A percentile compares a stretch with the other conserved stretches of the same genome.
Evolutionary conservation across 139 green algal genomes (phyloP).

Genomic region (Chlorella sp.): DNA sequence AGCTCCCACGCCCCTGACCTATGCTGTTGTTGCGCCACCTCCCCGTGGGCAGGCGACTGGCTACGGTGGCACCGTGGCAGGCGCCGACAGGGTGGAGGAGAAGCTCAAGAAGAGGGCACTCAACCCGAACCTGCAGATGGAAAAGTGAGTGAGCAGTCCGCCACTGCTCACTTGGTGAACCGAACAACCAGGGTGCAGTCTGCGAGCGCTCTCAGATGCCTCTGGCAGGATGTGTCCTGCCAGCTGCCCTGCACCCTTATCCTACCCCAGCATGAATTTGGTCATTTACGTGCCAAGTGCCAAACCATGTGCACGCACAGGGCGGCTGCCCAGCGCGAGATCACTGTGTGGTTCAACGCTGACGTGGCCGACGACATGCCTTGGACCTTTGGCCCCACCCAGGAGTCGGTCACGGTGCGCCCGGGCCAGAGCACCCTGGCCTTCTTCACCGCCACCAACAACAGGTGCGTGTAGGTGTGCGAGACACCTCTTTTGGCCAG

Average conservation of each 20-base stretch:
- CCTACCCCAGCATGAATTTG: too few relatives aligned
- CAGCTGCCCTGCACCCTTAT: too few relatives aligned
- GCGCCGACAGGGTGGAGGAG: constrained; percentile 67
- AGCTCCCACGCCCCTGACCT: too few relatives aligned
- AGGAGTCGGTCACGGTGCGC: constrained; percentile 55
- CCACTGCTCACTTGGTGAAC: too few relatives aligned
- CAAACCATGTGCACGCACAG: constrained; percentile 19
- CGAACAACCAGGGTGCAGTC: too few relatives aligned
- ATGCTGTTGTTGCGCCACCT: too few relatives aligned
- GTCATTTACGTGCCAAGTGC: too few relatives aligned
- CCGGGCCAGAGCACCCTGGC: constrained; percentile 93
- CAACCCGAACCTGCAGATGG: constrained; percentile 40
- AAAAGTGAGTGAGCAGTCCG: constrained; percentile 25
- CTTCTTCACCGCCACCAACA: constrained; percentile 94
- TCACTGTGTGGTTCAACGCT: constrained; percentile 85
- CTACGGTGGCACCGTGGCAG: constrained; percentile 74
- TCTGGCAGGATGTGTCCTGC: too few relatives aligned
- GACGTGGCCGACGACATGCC: constrained; percentile 86
- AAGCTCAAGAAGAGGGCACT: constrained; percentile 62
- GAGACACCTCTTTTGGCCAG: too few relatives aligned
- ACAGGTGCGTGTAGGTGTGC: constrained; percentile 34
- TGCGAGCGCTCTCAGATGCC: too few relatives aligned
- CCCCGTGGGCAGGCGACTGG: constrained; percentile 73
- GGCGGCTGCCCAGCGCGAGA: constrained; percentile 47
- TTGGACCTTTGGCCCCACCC: constrained; percentile 89